phyloP scores from a whole-genome alignment of 352 stramenopile genomes.

The Phytophthora meadii region DNA sequence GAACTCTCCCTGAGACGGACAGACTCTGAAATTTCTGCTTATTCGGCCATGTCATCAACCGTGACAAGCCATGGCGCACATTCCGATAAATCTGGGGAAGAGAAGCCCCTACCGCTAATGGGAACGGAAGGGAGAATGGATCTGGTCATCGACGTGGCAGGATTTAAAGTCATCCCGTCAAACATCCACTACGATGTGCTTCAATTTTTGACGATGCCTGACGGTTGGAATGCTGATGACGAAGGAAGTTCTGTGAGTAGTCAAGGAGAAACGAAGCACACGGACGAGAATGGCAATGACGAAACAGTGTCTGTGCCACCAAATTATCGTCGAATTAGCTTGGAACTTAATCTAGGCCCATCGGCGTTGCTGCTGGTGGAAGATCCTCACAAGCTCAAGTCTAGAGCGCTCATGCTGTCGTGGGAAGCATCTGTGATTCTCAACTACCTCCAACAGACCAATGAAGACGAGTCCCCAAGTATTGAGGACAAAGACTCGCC shows the following conservation, averaged over 20 bases:
- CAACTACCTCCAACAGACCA: slow-evolving; percentile 64
- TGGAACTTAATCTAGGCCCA: slow-evolving; percentile 70
- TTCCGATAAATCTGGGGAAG: slow-evolving; percentile 26
- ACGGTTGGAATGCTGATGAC: slow-evolving; percentile 32
- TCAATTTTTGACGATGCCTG: slow-evolving; percentile 62
- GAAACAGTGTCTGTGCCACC: slow-evolving; percentile 19
- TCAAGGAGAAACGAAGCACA: slow-evolving; percentile 12
- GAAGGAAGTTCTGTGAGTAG: slow-evolving; percentile 27
- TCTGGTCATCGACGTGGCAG: slow-evolving; percentile 71
- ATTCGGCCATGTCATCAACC: slow-evolving; percentile 38
- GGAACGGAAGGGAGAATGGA: slow-evolving; percentile 62
- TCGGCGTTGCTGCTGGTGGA: slow-evolving; percentile 81
- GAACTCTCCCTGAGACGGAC: slow-evolving; percentile 42
- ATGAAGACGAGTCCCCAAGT: slow-evolving; percentile 37
- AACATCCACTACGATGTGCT: slow-evolving; percentile 86
- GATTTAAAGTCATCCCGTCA: slow-evolving; percentile 82
- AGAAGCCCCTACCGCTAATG: slow-evolving; percentile 15
- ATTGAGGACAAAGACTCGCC: slow-evolving; percentile 31
- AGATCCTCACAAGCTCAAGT: slow-evolving; percentile 71
- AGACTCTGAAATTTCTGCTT: slow-evolving; percentile 43
- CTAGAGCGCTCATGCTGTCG: slow-evolving; percentile 81
- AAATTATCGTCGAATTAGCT: slow-evolving; percentile 51
- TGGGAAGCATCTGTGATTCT: slow-evolving; percentile 75
- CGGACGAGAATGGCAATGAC: slow-evolving; percentile 16
- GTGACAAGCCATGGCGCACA: slow-evolving; percentile 18